Evolutionary conservation across 2,329 filamentous ascomycete species (phyloP), one percentile per base, ranked within the genome.

Genomic region (Parascedosporium putredinis): DNA sequence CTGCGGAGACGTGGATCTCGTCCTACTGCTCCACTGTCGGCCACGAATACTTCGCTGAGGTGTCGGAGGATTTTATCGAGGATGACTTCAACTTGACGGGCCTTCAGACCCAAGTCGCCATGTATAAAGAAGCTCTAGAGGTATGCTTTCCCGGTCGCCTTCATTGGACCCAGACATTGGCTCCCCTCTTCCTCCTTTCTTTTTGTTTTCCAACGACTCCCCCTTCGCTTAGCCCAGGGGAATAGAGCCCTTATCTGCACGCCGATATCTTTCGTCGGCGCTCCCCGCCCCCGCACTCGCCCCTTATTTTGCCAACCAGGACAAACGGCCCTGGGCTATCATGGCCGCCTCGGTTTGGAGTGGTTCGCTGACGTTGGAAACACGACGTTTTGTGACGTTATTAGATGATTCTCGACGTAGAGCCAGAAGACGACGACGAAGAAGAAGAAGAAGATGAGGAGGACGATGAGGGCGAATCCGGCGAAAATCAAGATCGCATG

Each of bases 51-150:
- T 98, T 98, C 67, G 93, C 93, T 55, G 93, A 98, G 72, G 91
- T 98, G 47, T 93, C 88, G 43, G 93, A 98, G 70, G 93, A 98
- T 62, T 98, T 98, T 61, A 97, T 98, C 63, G 93, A 98, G 67
- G 93, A 98, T 81, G 93, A 98, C 68, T 98, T 98, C 76, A 98
- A 98, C 68, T 75, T 98, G 56, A 98, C 93, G 1, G 93, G 93
- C 46, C 75, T 98, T 60, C 89, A 95, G 68, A 86, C 84, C 53
- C 91, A 97, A 70, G 93, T 98, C 48, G 85, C 88, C 55, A 95
- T 96, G 87, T 98, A 98, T 68, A 98, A 97, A 69, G 93, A 98
- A 70, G 93, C 93, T 10, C 72, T 98, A 55, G 93, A 98, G 74
- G 80, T 83, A 68, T 36, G 24, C 27, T 31, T 31, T 31, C 12